Conservation (phyloP, 768 basidiomycete genomes). For the Auricularia cornea region DNA sequence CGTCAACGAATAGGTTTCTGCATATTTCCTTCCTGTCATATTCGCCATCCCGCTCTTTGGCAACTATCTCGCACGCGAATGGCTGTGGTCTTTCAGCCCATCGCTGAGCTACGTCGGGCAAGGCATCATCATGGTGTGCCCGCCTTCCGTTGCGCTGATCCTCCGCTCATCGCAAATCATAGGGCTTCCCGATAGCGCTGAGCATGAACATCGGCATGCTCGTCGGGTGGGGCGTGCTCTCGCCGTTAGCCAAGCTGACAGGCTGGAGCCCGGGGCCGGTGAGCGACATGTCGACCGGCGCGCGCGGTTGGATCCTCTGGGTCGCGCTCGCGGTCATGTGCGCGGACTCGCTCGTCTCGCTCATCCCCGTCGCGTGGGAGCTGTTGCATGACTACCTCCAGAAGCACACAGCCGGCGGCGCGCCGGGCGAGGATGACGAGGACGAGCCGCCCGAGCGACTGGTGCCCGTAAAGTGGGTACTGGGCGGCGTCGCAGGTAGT, state of each 20-base stretch:
- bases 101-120: conserved; percentile 90
- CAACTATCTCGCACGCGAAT: conserved; percentile 69
- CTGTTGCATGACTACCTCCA: conserved; percentile 27
- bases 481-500: conserved; percentile 54
- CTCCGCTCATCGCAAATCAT: conserved; percentile 50
- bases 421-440: conserved; percentile 42
- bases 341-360: conserved; percentile 79
- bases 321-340: conserved; percentile 92
- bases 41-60: conserved; percentile 86
- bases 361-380: conserved; percentile 64
- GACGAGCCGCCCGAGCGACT: conserved; percentile 70
- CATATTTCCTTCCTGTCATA: conserved; percentile 84
- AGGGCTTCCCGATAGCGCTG: conserved; percentile 91
- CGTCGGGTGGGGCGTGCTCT: conserved; percentile 92
- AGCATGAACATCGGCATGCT: conserved; percentile 96
- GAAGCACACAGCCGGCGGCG: conserved; percentile 12
- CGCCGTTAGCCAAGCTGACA: conserved; percentile 67
- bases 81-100: conserved; percentile 92
- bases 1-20: conserved; percentile 50
- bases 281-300: conserved; percentile 75
- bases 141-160: background rate
- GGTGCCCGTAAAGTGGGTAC: conserved; percentile 74
- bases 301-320: conserved; percentile 98
- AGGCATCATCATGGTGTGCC: conserved; percentile 35
- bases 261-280: conserved; percentile 96